phyloP scores from a whole-genome alignment of 306 rosid species.

The Pterocarpus macrocarpus region DNA sequence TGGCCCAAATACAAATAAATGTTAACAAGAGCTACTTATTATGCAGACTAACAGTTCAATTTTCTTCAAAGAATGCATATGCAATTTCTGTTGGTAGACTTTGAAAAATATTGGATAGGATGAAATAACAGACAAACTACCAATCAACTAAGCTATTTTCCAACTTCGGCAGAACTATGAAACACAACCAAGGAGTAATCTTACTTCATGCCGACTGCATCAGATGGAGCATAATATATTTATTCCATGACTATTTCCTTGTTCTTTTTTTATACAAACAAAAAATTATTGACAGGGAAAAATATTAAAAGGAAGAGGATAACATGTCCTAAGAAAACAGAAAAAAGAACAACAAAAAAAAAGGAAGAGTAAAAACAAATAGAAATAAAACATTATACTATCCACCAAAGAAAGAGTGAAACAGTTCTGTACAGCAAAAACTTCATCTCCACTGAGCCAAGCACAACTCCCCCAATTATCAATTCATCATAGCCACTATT shows the following conservation, averaged over 20 bases:
- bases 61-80: constrained; percentile 24
- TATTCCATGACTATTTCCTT: background rate
- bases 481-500: background rate
- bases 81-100: background rate
- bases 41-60: constrained; percentile 4
- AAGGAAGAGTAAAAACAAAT: background rate
- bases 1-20: constrained; percentile 9
- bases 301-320: background rate
- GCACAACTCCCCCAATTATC: constrained; percentile 11
- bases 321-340: background rate
- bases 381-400: constrained; percentile 1
- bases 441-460: background rate
- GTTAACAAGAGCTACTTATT: background rate
- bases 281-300: background rate
- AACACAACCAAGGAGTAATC: background rate
- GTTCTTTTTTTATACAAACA: background rate
- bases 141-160: background rate
- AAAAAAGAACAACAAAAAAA: background rate
- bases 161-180: background rate
- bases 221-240: background rate
- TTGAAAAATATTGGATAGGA: constrained; percentile 23
- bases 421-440: background rate
- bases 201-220: background rate
- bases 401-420: background rate
- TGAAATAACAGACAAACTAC: background rate